Evolutionary conservation across 1,139 yeast species (phyloP).

Genomic region (Yamadazyma sp.): DNA sequence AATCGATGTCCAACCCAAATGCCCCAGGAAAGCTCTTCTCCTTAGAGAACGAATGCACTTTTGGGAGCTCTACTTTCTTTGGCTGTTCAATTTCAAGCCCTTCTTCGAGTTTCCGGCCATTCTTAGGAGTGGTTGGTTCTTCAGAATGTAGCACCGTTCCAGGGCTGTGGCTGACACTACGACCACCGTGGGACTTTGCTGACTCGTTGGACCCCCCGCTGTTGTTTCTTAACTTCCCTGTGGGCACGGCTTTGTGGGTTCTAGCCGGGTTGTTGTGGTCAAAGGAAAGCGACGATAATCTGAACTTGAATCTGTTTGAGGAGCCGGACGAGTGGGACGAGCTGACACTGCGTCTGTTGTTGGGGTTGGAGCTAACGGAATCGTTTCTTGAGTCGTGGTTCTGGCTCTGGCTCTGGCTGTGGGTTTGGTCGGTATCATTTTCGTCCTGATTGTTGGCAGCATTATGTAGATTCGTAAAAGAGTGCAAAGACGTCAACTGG

Average conservation of each 20-base stretch:
- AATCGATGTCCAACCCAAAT: conserved; percentile 48
- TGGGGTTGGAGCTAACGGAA: conserved; percentile 6
- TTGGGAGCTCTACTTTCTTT: no score
- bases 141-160: no score
- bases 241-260: conserved; percentile 5
- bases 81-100: no score
- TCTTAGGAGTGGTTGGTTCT: conserved; percentile 6
- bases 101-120: background rate
- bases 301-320: conserved; percentile 33
- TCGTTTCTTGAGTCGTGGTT: conserved; percentile 6
- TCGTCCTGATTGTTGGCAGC: no score
- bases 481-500: conserved; percentile 7
- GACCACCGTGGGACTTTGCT: conserved; percentile 5
- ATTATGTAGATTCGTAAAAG: background rate
- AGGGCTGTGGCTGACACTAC: no score
- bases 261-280: conserved; percentile 24
- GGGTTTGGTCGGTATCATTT: background rate
- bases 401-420: conserved; percentile 2
- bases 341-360: conserved; percentile 20
- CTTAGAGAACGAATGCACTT: background rate
- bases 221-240: conserved; percentile 6
- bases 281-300: conserved; percentile 36
- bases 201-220: conserved; percentile 9
- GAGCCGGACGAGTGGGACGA: conserved; percentile 17
- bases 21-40: conserved; percentile 2